Percentiles rank a stretch among this genome's conserved stretches.
Conservation (phyloP, 2,329 filamentous ascomycete genomes). For the Bipolaris oryzae region DNA sequence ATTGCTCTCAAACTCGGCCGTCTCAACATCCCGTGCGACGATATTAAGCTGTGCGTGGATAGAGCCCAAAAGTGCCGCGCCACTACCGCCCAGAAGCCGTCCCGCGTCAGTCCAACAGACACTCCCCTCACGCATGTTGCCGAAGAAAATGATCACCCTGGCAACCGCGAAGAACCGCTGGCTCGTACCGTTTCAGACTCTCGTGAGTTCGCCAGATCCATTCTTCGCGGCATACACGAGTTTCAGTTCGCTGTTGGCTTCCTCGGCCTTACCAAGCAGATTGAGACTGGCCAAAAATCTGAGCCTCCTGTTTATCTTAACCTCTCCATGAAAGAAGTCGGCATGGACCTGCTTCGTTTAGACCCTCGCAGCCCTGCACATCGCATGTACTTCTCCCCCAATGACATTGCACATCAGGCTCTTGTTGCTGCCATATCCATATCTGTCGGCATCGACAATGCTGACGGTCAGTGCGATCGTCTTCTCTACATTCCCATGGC, state of each 20-base stretch:
- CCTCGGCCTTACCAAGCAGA: constrained; percentile 81
- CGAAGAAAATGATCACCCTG: constrained; percentile 72
- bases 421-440: constrained; percentile 90
- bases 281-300: constrained; percentile 69
- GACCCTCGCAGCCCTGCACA: constrained; percentile 93
- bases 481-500: constrained; percentile 96
- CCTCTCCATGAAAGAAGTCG: constrained; percentile 93
- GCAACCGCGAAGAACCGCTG: constrained; percentile 70
- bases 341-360: constrained; percentile 87
- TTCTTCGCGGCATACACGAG: constrained; percentile 91
- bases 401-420: constrained; percentile 93
- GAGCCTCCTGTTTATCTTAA: constrained; percentile 80
- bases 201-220: constrained; percentile 87
- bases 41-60: constrained; percentile 69
- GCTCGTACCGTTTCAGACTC: constrained; percentile 88
- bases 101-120: constrained; percentile 53
- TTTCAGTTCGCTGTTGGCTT: constrained; percentile 95
- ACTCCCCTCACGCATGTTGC: constrained; percentile 74
- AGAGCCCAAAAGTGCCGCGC: constrained; percentile 58
- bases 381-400: constrained; percentile 95
- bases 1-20: constrained; percentile 90
- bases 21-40: constrained; percentile 88
- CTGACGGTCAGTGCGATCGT: constrained; percentile 82
- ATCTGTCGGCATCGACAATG: constrained; percentile 88
- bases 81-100: constrained; percentile 16